phyloP scores from a whole-genome alignment of 1,139 yeast genomes.

The Saccharomyces hybrid region DNA sequence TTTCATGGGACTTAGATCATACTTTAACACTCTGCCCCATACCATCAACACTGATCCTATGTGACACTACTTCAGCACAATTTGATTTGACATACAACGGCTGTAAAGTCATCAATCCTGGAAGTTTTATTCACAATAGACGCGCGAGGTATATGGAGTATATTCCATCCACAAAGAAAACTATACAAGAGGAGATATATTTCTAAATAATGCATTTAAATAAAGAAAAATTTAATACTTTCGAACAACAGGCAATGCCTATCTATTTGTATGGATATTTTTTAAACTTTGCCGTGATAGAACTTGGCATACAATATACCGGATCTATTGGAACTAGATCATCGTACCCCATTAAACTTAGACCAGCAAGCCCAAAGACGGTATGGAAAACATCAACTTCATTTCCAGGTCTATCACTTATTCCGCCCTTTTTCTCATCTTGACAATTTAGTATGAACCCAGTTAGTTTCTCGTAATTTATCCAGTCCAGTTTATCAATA shows the following conservation, averaged over 20 bases:
- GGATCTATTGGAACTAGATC: slow-evolving; percentile 65
- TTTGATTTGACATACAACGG: slow-evolving; percentile 78
- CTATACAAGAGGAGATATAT: slow-evolving; percentile 42
- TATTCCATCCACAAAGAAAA: slow-evolving; percentile 48
- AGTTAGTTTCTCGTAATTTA: slow-evolving; percentile 53
- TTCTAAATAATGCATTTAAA: slow-evolving; percentile 24
- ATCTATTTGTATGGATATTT: slow-evolving; percentile 38
- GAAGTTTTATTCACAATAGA: slow-evolving; percentile 45
- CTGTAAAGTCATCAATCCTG: slow-evolving; percentile 71
- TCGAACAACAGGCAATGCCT: not conserved
- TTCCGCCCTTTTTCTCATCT: slow-evolving; percentile 75
- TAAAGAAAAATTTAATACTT: not conserved
- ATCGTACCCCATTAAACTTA: slow-evolving; percentile 62
- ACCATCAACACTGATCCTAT: slow-evolving; percentile 60
- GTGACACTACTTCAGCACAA: slow-evolving; percentile 62
- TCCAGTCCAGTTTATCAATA: slow-evolving; percentile 62
- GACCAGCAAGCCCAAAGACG: slow-evolving; percentile 79
- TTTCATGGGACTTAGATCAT: slow-evolving; percentile 64
- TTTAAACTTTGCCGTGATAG: slow-evolving; percentile 37
- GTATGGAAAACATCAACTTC: slow-evolving; percentile 93
- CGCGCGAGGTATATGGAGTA: slow-evolving; percentile 65
- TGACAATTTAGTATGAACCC: slow-evolving; percentile 70
- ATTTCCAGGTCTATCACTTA: slow-evolving; percentile 85
- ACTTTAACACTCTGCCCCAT: slow-evolving; percentile 66
- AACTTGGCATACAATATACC: slow-evolving; percentile 70